These are phyloP conservation scores for Penicillium lividum DNA, from an alignment of 495 filamentous ascomycete genomes.

Conservation along the genomic window DNA sequence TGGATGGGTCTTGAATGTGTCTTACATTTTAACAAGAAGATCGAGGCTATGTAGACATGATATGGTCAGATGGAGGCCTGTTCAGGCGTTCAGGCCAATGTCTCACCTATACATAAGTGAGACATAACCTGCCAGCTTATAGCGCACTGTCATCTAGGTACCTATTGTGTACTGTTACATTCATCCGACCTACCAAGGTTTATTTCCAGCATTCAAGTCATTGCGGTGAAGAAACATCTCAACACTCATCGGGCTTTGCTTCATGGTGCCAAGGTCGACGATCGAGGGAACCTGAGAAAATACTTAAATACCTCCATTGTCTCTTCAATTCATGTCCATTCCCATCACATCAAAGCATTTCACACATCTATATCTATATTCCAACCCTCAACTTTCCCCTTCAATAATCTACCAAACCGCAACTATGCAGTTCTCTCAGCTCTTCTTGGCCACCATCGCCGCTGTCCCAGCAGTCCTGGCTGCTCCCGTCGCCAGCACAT, in stretches of 20 bases:
- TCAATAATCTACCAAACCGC: constrained; percentile 12
- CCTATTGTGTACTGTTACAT: constrained; percentile 3
- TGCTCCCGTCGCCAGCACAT: constrained; percentile 29
- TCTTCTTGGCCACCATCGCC: constrained; percentile 37
- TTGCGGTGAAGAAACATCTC: neutral
- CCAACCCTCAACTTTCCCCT: neutral
- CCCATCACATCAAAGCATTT: neutral
- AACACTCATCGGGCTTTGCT: constrained; percentile 1
- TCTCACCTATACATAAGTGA: constrained; percentile 8
- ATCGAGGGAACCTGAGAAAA: neutral
- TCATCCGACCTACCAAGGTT: neutral
- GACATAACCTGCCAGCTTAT: neutral
- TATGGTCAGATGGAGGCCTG: neutral
- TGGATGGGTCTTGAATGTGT: constrained; percentile 6
- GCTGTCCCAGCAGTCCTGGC: constrained; percentile 42
- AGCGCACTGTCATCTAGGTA: neutral
- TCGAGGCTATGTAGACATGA: neutral
- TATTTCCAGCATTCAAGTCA: neutral
- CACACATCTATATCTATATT: neutral
- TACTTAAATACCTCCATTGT: constrained; percentile 4
- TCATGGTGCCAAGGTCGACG: neutral
- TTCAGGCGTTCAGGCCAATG: neutral
- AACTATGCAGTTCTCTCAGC: constrained; percentile 51
- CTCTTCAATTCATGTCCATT: neutral
- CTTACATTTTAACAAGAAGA: constrained; percentile 1